Evolutionary conservation across 2,329 filamentous ascomycete species (phyloP), one percentile per base, ranked within the genome.

Genomic region (Lachnellula willkommii): DNA sequence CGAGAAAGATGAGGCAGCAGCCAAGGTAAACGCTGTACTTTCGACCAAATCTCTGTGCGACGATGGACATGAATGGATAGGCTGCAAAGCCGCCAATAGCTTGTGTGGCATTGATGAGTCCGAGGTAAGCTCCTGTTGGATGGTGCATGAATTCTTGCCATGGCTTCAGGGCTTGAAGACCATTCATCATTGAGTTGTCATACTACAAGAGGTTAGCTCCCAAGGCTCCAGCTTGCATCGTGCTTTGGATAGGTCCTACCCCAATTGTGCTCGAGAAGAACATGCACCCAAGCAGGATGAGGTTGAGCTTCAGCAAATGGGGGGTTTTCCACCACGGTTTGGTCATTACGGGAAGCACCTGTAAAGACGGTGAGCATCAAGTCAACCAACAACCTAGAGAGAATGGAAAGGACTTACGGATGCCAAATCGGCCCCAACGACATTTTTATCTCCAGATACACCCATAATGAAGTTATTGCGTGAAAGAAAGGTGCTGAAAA

Each of bases 1-100:
- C 75, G 47, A 77, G 62, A 12, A 76, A 57, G 60, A 74, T 73
- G 47, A 72, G 70, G 17, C 72, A 60, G 9, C 64, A 47, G 5
- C 55, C 58, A 5, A 55, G 2, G 26, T 28, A 52, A 17, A 57
- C 40, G 15, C 43, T 36, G 22, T 14, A 39, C 28, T 60, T 60
- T 4, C 58, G 51, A 17, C 69, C 67, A 63, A 26, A 56, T 57
- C 52, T 69, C 72, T n/a, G 68, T 63, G 24, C 8, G 43, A 50
- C 17, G 26, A 43, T 32, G 8, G 45, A 22, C 22, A 47, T 40
- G 40, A 47, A 46, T 5, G 36, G 37, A 20, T 48, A 52, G 12
- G 37, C 43, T 20, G 40, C 14, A 47, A 50, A 17, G 4, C 50
- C 51, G 15, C 57, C 57, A 9, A 60, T 17, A 15, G 36, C 36